Evolutionary conservation across 2,329 filamentous ascomycete species (phyloP).

Genomic region (Epichloe hybrida): DNA sequence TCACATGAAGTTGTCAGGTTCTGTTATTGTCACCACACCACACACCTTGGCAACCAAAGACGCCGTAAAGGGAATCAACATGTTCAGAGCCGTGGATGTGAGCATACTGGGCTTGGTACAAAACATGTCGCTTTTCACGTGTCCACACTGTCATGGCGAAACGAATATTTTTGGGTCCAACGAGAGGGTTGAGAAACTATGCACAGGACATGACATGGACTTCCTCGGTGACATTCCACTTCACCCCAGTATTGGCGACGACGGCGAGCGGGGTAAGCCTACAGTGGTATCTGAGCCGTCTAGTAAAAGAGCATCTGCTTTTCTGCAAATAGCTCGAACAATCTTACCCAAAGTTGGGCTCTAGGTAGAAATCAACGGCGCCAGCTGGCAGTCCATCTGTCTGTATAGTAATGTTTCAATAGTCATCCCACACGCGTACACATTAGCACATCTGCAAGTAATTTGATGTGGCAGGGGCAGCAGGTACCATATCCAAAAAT

Average conservation of each 20-base stretch:
- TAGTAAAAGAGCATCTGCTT: constrained; percentile 58
- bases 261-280: constrained; percentile 76
- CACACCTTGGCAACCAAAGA: constrained; percentile 89
- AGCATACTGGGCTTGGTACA: constrained; percentile 78
- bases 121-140: constrained; percentile 80
- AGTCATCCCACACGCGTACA: not conserved
- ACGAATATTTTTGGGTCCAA: constrained; percentile 62
- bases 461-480: not conserved
- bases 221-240: constrained; percentile 82
- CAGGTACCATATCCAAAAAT: constrained; percentile 4
- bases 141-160: constrained; percentile 61
- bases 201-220: constrained; percentile 58
- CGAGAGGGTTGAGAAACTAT: constrained; percentile 53
- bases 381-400: not conserved
- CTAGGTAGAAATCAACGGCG: not conserved
- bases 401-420: constrained; percentile 1
- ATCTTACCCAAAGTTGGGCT: constrained; percentile 33
- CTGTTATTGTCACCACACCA: constrained; percentile 82
- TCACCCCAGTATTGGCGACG: constrained; percentile 72
- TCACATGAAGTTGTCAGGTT: constrained; percentile 31
- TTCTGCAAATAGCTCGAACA: constrained; percentile 52
- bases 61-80: constrained; percentile 78
- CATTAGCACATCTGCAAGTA: constrained; percentile 1
- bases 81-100: constrained; percentile 78
- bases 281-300: constrained; percentile 79